Evolutionary conservation across 768 basidiomycete genomes (phyloP), one percentile per base, ranked within the genome.

Genomic region (Termitomyces heimii): DNA sequence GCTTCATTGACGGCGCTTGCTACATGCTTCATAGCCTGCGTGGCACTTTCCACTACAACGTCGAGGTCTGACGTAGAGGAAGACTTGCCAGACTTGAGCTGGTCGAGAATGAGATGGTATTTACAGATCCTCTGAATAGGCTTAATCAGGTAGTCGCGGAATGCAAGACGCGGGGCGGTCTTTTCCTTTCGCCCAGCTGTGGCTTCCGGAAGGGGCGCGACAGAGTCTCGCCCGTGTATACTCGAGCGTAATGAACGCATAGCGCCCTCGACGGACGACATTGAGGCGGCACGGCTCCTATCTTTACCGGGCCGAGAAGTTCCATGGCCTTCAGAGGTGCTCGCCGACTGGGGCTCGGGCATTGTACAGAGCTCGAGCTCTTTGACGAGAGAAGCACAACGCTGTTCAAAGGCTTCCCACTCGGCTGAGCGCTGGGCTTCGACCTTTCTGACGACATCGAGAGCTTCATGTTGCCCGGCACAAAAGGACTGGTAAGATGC

Each of bases 111-210:
- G 51, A 98, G 80, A 18, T 94, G 93, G 67, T 99, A 99, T 63
- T 88, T 91, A 81, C 95, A 98, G 50, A 99, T 88, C 51, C 94
- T 79, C 71, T 99, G 96, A 16, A 98, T 82, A n/a, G 96, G 96
- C 71, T 94, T 94, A 74, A 99, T 98, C 73, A 98, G 80, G 67
- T 94, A 94, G 73, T 98, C 96, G 62, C 83, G 74, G 69, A 90
- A 84, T 56, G 79, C 77, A 37, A 90, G 79, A 22, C 82, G 81
- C 13, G 73, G 69, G 5, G 65, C 63, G 46, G 65, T 61, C 56
- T 67, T 74, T 56, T 67, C 67, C 67, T 62, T 70, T 20, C 68
- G 63, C 20, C 58, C 45, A 5, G 39, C 9, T 14, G 57, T 1
- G 32, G 62, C 67, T 22, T 58, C 53, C 6, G 62, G 31, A 24